These are phyloP conservation scores for Erythrophleum ivorense DNA, from an alignment of 331 rosid genomes.

Conservation along the genomic window DNA sequence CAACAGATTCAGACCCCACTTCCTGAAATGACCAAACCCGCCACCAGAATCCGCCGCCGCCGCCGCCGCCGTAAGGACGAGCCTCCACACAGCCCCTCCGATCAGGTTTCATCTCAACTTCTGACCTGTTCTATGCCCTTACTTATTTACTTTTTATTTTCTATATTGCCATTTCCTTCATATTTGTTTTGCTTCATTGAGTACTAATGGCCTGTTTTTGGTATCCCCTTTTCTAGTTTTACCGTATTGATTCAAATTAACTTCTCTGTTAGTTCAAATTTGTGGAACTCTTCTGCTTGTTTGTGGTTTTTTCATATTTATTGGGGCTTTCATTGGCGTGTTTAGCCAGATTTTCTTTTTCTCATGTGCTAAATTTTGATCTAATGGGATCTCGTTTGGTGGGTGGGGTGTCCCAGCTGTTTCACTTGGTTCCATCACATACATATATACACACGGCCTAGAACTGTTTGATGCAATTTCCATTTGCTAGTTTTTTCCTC, in stretches of 20 bases:
- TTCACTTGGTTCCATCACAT: conserved; percentile 35
- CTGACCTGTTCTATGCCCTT: neutral
- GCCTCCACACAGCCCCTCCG: conserved; percentile 41
- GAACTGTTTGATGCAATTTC: conserved; percentile 14
- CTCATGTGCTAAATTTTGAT: conserved; percentile 6
- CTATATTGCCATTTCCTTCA: neutral
- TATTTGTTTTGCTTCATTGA: neutral
- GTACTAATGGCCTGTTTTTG: neutral
- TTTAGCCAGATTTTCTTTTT: neutral
- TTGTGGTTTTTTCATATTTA: neutral
- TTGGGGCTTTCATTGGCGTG: neutral
- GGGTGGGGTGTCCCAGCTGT: conserved; percentile 32
- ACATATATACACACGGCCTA: neutral
- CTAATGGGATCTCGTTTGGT: conserved; percentile 35
- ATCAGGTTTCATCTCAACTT: conserved; percentile 47
- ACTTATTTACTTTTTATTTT: neutral
- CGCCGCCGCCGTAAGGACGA: conserved; percentile 46
- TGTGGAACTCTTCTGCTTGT: conserved; percentile 12
- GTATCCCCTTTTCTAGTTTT: neutral
- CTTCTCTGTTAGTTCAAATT: conserved; percentile 28
- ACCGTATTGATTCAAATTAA: neutral
- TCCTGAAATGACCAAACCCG: conserved; percentile 47
- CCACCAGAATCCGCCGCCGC: conserved; percentile 48
- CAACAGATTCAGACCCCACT: conserved; percentile 38
- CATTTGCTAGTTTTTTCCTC: neutral